Evolutionary conservation across 495 filamentous ascomycete species (phyloP).

Genomic region (Trichoderma asperelloides): DNA sequence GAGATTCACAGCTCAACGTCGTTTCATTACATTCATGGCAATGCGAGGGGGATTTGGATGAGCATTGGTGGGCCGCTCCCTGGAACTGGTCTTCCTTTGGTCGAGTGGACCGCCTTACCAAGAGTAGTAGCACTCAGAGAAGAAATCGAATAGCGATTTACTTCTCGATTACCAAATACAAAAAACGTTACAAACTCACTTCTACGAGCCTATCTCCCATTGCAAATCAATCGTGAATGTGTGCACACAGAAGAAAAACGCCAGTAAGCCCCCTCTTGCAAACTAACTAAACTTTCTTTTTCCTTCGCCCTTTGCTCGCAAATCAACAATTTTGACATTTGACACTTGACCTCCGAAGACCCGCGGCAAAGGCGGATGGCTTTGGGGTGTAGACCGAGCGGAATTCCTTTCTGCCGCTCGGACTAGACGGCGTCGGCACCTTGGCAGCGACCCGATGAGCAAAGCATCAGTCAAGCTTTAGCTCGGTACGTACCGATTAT

Average conservation of each 20-base stretch:
- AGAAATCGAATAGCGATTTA: not conserved
- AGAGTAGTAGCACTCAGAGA: not conserved
- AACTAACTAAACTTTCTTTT: too few relatives aligned
- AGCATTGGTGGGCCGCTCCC: slow-evolving; percentile 3
- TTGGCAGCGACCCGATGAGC: not conserved
- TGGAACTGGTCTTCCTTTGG: slow-evolving; percentile 8
- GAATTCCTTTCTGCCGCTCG: not conserved
- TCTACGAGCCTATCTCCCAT: not conserved
- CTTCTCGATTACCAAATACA: not conserved
- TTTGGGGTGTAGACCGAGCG: not conserved
- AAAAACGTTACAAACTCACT: not conserved
- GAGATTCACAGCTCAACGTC: slow-evolving; percentile 3
- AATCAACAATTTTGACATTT: not conserved
- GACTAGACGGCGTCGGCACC: not conserved
- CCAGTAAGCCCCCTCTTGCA: too few relatives aligned
- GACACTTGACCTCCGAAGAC: not conserved
- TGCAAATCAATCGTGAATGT: not conserved
- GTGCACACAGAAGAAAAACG: too few relatives aligned
- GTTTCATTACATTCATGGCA: not conserved
- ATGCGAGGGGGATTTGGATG: not conserved
- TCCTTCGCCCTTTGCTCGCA: too few relatives aligned
- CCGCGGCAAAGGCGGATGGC: not conserved
- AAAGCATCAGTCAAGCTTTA: not conserved
- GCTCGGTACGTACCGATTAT: not conserved
- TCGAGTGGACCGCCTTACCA: slow-evolving; percentile 1